Base-by-base conservation (phyloP, 176 grass and related monocot species). In the Microstegium vimineum region DNA sequence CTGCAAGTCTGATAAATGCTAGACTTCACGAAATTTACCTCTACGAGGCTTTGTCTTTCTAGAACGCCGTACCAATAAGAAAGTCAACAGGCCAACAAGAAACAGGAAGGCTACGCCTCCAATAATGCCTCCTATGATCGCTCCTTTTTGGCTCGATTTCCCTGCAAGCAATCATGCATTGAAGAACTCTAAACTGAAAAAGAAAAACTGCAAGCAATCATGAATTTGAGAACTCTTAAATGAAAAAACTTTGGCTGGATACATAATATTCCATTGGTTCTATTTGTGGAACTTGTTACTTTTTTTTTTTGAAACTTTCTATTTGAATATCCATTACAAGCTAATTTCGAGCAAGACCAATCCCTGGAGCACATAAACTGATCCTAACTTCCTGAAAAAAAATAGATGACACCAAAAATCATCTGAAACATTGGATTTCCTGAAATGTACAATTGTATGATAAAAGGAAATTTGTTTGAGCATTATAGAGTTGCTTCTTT, bases 91-190 rank as follows among this genome's bases (percentile, higher is more conserved):
- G 6, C 73, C 83, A 10, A 83, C 22, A 84, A 97, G 77, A 61
- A 91, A 72, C 15, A 93, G 30, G 62, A 87, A 73, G 51, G 79
- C 75, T 43, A 80, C 75, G 77, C 84, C 94, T 74, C 91, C 91
- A 2, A 79, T 27, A 80, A 91, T 65, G 61, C 81, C 91, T 90
- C 89, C 94, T 73, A 89, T 89, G 47, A 93, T 84, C n/a, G 78
- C 94, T 54, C 79, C 54, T 47, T 88, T 90, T 15, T n/a, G 37
- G 37, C 74, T 86, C 49, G 94, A 93, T 67, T 83, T 91, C 60
- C 75, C 89, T 97, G 68, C 66, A 82, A 62, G 9, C 64, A 33
- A 69, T 73, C 62, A 85, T 88, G 45, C 43, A 51, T 51, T 51
- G 5, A 51, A 51, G 47, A 49, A 49, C 46, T 18, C 46, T 18